Base-by-base conservation (phyloP, 331 rosid species). In the Spiraea crenata region DNA sequence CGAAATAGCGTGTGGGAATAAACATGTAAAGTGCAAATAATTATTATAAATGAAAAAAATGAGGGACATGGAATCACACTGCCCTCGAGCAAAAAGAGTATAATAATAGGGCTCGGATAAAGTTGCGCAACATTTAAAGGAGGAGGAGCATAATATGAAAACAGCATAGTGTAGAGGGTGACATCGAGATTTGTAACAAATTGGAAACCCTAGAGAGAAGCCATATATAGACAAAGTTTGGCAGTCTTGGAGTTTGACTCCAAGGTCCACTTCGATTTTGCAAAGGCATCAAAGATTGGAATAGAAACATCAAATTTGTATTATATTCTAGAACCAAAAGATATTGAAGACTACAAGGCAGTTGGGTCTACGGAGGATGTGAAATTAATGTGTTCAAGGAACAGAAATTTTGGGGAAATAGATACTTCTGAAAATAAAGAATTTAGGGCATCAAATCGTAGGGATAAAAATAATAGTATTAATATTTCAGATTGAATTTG, bases 271-370 rank as follows among this genome's bases (percentile, higher is more conserved):
- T 52, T 47, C 65, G 19, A 63, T 58, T 73, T 44, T 12, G 72
- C 74, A 77, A 82, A 59, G 64, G 83, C 88, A 84, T 87, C 82
- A 87, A 84, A 85, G 76, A 81, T 79, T 51, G 90, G 92, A 87
- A 90, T 90, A 81, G 98, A 92, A 90, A 81, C 96, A 87, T 86
- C 86, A 86, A 70, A 78, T 72, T 8, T 34, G 48, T 90, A 67
- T 48, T 92, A 82, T 83, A 83, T 76, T 70, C 71, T 56, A 19
- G 38, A 57, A 68, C 74, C 65, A 64, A 77, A 25, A 25, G 31
- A 25, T 25, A 51, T 44, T 59, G 56, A 75, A 75, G 69, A 71
- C 82, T 70, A 72, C 83, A 57, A 76, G 39, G 71, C 71, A 46
- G 56, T 34, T 79, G 74, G 62, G 38, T 61, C 69, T 42, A 49